These are phyloP conservation scores for Colletotrichum tabaci DNA, from an alignment of 2,329 filamentous ascomycete genomes.

Conservation along the genomic window DNA sequence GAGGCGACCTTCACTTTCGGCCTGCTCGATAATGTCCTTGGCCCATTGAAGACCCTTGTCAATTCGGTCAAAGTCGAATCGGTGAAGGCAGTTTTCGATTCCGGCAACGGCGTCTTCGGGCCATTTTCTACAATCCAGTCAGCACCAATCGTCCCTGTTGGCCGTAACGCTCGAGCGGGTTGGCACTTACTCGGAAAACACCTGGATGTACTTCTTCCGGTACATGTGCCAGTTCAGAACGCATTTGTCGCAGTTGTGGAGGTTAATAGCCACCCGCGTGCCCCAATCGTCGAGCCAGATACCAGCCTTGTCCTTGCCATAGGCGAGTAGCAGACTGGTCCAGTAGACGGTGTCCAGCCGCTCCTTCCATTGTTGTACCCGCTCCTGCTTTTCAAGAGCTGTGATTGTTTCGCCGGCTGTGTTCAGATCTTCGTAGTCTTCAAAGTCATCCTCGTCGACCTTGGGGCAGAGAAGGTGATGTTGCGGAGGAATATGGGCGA, in stretches of 20 bases:
- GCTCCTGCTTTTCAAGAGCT: conserved; percentile 63
- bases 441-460: conserved; percentile 72
- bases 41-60: conserved; percentile 72
- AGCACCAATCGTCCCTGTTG: conserved; percentile 37
- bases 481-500: conserved; percentile 60
- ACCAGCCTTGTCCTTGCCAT: conserved; percentile 72
- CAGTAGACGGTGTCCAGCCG: conserved; percentile 76
- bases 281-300: conserved; percentile 74
- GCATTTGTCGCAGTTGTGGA: conserved; percentile 78
- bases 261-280: conserved; percentile 67
- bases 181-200: conserved; percentile 70
- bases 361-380: conserved; percentile 68
- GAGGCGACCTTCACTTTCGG: conserved; percentile 61
- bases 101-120: conserved; percentile 66
- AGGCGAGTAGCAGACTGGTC: conserved; percentile 78
- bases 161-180: background rate
- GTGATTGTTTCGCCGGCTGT: conserved; percentile 56
- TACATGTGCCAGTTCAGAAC: conserved; percentile 82
- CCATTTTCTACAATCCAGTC: conserved; percentile 54
- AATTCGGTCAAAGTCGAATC: conserved; percentile 74
- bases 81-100: conserved; percentile 71
- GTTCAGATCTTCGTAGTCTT: conserved; percentile 74
- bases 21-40: conserved; percentile 67
- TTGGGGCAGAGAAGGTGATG: conserved; percentile 80
- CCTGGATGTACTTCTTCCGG: conserved; percentile 74